These are phyloP conservation scores for Xerocomus minutiporus DNA, from an alignment of 1,284 basidiomycete species.

Conservation along the genomic window DNA sequence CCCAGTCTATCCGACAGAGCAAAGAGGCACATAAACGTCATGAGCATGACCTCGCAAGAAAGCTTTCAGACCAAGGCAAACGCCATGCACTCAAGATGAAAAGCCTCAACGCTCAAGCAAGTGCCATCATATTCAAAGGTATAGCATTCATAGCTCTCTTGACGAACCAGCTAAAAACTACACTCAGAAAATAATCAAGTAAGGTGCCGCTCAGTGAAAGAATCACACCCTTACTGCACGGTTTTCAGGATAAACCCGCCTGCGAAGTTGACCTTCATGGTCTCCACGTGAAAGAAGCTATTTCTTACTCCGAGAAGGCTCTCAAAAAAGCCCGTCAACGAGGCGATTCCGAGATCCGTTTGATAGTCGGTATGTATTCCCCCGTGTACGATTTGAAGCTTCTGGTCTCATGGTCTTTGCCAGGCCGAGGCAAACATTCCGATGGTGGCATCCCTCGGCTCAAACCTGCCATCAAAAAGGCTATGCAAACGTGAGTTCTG, in stretches of 20 bases:
- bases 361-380: conserved; percentile 74
- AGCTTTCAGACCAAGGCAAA: conserved; percentile 79
- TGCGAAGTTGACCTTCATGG: conserved; percentile 86
- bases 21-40: conserved; percentile 63
- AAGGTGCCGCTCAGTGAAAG: background rate
- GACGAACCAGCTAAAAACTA: background rate
- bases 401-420: conserved; percentile 1
- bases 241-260: conserved; percentile 50
- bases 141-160: background rate
- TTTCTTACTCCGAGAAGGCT: conserved; percentile 62
- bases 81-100: conserved; percentile 77
- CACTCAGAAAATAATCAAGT: conserved; percentile 27
- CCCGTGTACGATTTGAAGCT: background rate
- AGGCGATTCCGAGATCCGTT: conserved; percentile 64
- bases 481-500: conserved; percentile 66
- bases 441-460: conserved; percentile 77
- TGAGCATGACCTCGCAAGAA: conserved; percentile 79
- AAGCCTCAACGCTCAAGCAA: conserved; percentile 74
- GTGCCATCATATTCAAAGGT: conserved; percentile 84
- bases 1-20: conserved; percentile 56
- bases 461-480: conserved; percentile 86
- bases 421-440: conserved; percentile 83
- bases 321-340: conserved; percentile 60
- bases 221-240: conserved; percentile 1
- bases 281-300: conserved; percentile 87